Conservation (phyloP, 129 eudicot species). For the Ambrosia trifida region DNA sequence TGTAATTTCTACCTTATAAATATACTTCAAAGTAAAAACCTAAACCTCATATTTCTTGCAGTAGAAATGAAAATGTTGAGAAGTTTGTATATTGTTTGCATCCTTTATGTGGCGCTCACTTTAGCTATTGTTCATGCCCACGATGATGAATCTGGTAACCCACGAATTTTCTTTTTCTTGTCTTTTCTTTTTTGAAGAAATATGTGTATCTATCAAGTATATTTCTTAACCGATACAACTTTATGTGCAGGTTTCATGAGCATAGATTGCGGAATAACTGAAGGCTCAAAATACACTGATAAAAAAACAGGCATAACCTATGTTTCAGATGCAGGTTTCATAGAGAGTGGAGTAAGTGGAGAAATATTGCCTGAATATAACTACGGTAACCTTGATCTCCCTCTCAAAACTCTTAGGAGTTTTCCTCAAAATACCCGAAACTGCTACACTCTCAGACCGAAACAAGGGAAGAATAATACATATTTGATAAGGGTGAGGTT, state of each 20-base stretch:
- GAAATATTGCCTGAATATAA: neutral
- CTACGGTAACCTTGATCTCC: neutral
- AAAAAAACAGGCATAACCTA: neutral
- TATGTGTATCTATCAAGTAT: no score
- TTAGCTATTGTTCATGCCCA: neutral
- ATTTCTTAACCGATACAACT: neutral
- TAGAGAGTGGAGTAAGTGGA: neutral
- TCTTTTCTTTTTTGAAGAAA: no score
- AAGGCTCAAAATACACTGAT: neutral
- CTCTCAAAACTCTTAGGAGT: neutral
- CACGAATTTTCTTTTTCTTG: neutral
- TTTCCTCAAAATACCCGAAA: neutral
- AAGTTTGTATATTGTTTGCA: neutral
- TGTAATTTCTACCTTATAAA: no score
- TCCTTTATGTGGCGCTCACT: neutral
- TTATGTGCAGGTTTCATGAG: neutral
- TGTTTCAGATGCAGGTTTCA: neutral
- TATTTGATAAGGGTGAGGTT: neutral
- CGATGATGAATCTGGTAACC: neutral
- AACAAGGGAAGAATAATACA: neutral
- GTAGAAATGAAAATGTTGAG: neutral
- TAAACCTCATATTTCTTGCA: neutral
- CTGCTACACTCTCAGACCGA: neutral
- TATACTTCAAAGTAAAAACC: no score
- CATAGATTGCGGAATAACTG: neutral